Base-by-base conservation (phyloP, 2,329 filamentous ascomycete species). In the Dactylellina parvicollis region DNA sequence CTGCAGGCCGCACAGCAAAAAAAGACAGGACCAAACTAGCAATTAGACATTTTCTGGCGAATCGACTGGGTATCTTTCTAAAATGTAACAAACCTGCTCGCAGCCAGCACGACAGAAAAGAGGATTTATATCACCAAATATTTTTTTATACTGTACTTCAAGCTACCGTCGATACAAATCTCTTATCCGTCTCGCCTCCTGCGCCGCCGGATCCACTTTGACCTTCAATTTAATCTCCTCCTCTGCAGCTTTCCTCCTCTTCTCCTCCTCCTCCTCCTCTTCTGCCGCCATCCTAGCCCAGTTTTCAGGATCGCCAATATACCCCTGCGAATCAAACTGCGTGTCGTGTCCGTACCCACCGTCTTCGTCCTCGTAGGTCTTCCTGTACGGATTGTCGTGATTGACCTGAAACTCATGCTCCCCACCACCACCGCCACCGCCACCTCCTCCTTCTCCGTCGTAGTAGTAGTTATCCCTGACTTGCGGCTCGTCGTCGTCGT, bases 111-210 rank as follows among this genome's bases (percentile, higher is more conserved):
- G 7, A 34, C 30, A 7, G 14, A 34, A 34, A 7, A 14, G 14
- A 7, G 30, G 14, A 20, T 44, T 22, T 28, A 36, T 36, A 36
- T 20, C 2, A 54, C 30, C n/a, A 16, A 24, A 38, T n/a, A 38
- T 14, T 32, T 32, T 5, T 36, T 16, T 16, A 4, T 7, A 24
- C 18, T 16, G 10, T 9, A 54, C n/a, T 32, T 9, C 10, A 22
- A n/a, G n/a, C 22, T 22, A 66, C 40, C 42, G 50, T 24, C 61
- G 38, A 50, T 66, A 66, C n/a, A 50, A 36, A 49, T 56, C 32
- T 22, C 36, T 18, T 16, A 40, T 42, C 10, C 50, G 26, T 24
- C 55, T 36, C 14, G 24, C 49, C 61, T 66, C 61, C n/a, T 22
- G 38, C 14, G 32, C 40, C 24, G 10, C 47, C 50, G 40, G 36